phyloP scores from a whole-genome alignment of 2,329 filamentous ascomycete genomes.

The Fusarium praegraminearum region DNA sequence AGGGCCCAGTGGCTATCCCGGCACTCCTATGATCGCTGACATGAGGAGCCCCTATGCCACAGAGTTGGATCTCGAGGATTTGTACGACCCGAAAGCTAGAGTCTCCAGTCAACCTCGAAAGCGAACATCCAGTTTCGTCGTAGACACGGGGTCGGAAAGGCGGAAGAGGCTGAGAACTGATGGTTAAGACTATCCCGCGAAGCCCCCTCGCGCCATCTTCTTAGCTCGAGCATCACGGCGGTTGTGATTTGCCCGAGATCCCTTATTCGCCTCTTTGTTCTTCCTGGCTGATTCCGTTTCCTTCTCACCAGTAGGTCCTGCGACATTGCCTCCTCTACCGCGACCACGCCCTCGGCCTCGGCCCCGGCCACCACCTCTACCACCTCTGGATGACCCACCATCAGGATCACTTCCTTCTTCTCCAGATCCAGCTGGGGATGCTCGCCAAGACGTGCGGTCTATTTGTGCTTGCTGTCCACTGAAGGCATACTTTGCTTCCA shows the following conservation, averaged over 20 bases:
- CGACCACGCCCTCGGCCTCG: conserved; percentile 64
- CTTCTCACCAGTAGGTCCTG: conserved; percentile 74
- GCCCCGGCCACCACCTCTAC: conserved; percentile 60
- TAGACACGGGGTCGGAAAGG: conserved; percentile 12
- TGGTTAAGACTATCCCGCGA: conserved; percentile 50
- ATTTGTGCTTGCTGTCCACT: conserved; percentile 74
- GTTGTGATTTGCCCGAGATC: conserved; percentile 87
- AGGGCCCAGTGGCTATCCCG: conserved; percentile 19
- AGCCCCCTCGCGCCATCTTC: conserved; percentile 70
- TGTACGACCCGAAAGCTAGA: conserved; percentile 35
- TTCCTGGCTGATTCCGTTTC: conserved; percentile 78
- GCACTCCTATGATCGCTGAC: conserved; percentile 52
- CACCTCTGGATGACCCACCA: conserved; percentile 59
- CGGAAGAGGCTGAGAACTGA: conserved; percentile 39
- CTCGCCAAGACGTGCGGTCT: conserved; percentile 73
- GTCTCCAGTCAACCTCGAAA: conserved; percentile 35
- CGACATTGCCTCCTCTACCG: conserved; percentile 69
- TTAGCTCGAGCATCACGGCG: conserved; percentile 76
- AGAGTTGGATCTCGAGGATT: conserved; percentile 52
- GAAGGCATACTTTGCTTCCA: conserved; percentile 79
- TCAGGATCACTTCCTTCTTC: conserved; percentile 68
- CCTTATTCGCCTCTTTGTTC: conserved; percentile 85
- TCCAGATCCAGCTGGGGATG: conserved; percentile 64
- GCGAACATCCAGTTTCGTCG: conserved; percentile 13
- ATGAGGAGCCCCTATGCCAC: conserved; percentile 56